Base-by-base conservation (phyloP, 2,329 filamentous ascomycete genomes). In the Arthrobotrys pseudoclavata region DNA sequence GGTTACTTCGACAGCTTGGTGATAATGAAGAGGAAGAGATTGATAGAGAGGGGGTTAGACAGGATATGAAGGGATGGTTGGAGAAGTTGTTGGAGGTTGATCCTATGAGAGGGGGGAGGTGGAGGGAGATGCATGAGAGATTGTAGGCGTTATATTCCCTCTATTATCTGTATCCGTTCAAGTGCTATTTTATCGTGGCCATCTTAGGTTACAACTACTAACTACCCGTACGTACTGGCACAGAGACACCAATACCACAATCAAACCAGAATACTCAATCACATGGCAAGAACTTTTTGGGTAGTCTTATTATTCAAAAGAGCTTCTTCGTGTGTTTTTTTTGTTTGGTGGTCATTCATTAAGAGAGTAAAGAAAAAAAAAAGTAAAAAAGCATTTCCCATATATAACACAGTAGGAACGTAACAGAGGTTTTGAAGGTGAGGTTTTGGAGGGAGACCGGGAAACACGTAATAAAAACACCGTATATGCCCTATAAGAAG, bases 381-480 rank as follows among this genome's bases (percentile, higher is more conserved):
- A 4, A 34, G 63, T 20, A 42, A 42, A 42, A 40, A 60, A 71
- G 69, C 76, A 77, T 69, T 70, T 71, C 71, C 63, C 80, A 79
- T 80, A 77, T 71, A 76, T 80, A 79, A 76, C 70, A 79, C 79
- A 79, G 81, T 82, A 82, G 68, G 63, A 80, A 68, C 55, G 48
- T 52, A 75, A 72, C 69, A 75, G 61, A 57, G 67, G 47, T 18
- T 31, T 50, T 50, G 50, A 29, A 50, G 26, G 45, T 62, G 52
- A 29, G 52, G 45, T 37, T 68, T 52, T 26, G 22, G 55, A 31
- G 31, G 4, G 45, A 20, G 42, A 45, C 42, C n/a, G 69, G 42
- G 52, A 57, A 63, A 63, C 62, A 69, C 48, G 72, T 70, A 69
- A 76, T 53, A 40, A 67, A 63, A 76, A 76, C 64, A 76, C 62